Conservation (phyloP, 257 asterid genomes). For the Cordia subcordata region DNA sequence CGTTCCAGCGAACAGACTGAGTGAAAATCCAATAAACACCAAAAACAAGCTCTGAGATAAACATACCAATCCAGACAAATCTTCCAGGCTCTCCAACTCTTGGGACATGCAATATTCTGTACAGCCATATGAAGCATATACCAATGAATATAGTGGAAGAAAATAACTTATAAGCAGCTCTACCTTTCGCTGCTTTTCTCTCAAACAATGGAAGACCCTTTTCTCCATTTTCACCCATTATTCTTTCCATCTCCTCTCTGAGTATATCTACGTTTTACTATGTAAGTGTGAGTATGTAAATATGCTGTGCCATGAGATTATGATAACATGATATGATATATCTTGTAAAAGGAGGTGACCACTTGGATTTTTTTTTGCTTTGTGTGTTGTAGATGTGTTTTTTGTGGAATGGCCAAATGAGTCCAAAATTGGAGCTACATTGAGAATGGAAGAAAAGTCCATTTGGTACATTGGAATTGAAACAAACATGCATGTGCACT, state of each 20-base stretch:
- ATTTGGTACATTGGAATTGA: no score
- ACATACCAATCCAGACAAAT: slow-evolving; percentile 50
- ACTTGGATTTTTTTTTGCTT: no score
- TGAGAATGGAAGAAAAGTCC: no score
- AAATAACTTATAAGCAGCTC: slow-evolving; percentile 19
- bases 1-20: slow-evolving; percentile 56
- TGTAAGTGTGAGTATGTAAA: no score
- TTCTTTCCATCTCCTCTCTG: background rate
- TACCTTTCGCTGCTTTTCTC: slow-evolving; percentile 36
- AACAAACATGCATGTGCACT: no score
- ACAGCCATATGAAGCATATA: slow-evolving; percentile 32
- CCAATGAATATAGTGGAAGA: slow-evolving; percentile 29
- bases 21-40: slow-evolving; percentile 62
- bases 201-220: slow-evolving; percentile 39
- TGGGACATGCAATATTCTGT: slow-evolving; percentile 46
- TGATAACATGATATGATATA: background rate
- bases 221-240: slow-evolving; percentile 3
- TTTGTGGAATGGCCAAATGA: no score
- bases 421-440: no score
- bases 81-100: slow-evolving; percentile 26
- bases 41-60: slow-evolving; percentile 40
- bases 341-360: no score
- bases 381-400: no score
- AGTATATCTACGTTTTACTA: background rate
- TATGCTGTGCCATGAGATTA: background rate